Evolutionary conservation across 2,329 filamentous ascomycete genomes (phyloP).

Genomic region (Xylaria sp.): DNA sequence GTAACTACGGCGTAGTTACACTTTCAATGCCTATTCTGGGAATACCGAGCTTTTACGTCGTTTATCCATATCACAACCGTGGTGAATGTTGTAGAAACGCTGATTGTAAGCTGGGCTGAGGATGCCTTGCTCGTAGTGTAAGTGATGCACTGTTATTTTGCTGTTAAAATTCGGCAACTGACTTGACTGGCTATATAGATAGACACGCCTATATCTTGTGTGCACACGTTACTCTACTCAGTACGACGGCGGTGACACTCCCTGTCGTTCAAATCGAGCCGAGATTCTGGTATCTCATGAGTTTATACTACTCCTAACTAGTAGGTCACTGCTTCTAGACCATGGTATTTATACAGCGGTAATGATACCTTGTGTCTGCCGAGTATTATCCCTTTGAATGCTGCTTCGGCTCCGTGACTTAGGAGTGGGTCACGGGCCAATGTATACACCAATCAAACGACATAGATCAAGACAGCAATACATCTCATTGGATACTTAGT

Average conservation of each 20-base stretch:
- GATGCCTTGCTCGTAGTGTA: slow-evolving; percentile 1
- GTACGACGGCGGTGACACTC: neutral
- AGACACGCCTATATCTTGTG: too few species aligned
- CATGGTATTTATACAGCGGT: too few species aligned
- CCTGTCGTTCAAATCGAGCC: neutral
- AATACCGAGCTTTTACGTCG: neutral
- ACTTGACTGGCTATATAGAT: neutral
- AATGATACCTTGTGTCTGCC: too few species aligned
- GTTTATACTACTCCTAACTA: too few species aligned
- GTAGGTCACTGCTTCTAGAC: too few species aligned
- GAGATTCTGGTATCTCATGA: neutral
- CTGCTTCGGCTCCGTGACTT: too few species aligned
- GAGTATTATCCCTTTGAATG: too few species aligned
- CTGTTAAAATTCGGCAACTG: neutral
- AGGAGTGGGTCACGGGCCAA: too few species aligned
- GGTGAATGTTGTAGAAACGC: neutral
- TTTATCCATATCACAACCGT: neutral
- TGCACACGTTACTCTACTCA: too few species aligned
- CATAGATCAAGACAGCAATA: too few species aligned
- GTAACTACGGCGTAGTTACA: neutral
- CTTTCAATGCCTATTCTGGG: neutral
- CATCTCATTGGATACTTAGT: too few species aligned
- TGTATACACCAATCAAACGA: too few species aligned
- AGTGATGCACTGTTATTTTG: neutral
- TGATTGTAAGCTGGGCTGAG: slow-evolving; percentile 22